Evolutionary conservation across 2,329 filamentous ascomycete species (phyloP).

Genomic region (Metarhizium guizhouense): DNA sequence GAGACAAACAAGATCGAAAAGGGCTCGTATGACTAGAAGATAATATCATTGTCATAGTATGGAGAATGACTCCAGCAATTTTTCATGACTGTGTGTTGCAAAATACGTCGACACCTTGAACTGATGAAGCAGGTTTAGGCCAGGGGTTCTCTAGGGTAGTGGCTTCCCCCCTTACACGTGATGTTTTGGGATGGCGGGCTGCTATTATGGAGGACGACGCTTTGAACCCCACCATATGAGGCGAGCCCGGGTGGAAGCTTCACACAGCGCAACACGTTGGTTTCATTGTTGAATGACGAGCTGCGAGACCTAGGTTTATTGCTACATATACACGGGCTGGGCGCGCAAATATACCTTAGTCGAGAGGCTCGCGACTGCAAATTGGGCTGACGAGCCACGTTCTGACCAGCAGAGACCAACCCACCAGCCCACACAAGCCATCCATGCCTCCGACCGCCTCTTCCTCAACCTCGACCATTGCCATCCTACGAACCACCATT

Average conservation of each 20-base stretch:
- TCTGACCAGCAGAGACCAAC: neutral
- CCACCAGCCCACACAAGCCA: neutral
- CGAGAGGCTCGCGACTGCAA: neutral
- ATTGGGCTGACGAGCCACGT: neutral
- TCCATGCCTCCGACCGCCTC: slow-evolving; percentile 5
- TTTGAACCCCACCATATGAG: neutral
- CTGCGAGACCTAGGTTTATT: neutral
- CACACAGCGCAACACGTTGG: neutral
- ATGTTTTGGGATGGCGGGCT: neutral
- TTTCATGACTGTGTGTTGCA: too few species aligned
- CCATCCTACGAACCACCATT: neutral
- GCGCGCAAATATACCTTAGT: neutral
- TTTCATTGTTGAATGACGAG: neutral
- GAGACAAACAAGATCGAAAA: too few species aligned
- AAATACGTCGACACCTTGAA: too few species aligned
- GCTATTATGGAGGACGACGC: neutral
- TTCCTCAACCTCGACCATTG: slow-evolving; percentile 1
- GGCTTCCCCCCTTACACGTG: neutral
- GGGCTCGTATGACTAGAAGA: too few species aligned
- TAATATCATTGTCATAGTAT: too few species aligned
- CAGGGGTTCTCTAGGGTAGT: neutral
- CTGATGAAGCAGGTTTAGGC: too few species aligned
- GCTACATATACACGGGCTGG: neutral
- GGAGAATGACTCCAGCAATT: too few species aligned
- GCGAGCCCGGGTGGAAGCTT: neutral